Conservation (phyloP, 768 basidiomycete genomes). For the Agrocybe praecox region DNA sequence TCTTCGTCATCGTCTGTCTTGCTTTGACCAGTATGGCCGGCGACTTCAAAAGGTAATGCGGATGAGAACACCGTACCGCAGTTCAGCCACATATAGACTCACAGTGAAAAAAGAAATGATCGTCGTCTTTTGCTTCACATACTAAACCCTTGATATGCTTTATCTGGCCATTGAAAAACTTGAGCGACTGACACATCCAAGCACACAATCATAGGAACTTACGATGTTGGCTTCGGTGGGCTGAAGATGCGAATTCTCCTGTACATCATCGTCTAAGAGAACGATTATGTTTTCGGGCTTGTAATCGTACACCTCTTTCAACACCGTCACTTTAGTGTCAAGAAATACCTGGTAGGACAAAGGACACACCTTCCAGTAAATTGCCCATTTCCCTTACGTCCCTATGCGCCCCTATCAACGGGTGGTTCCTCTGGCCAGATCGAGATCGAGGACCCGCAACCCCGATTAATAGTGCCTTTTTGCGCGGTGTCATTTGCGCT, state of each 20-base stretch:
- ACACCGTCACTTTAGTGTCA: background rate
- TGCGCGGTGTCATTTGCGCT: no score
- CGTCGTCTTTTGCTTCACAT: conserved; percentile 41
- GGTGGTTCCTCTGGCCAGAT: no score
- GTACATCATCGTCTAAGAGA: conserved; percentile 41
- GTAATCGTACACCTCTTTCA: conserved; percentile 34
- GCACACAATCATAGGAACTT: no score
- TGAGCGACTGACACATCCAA: no score
- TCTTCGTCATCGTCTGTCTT: conserved; percentile 40
- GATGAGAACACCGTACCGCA: no score
- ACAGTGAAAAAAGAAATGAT: conserved; percentile 63
- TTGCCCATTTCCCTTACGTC: conserved; percentile 34
- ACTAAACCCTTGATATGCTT: conserved; percentile 46
- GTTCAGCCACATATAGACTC: conserved; percentile 18
- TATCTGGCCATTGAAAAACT: conserved; percentile 31
- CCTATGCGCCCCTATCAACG: background rate
- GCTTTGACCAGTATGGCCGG: conserved; percentile 52
- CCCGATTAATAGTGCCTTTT: no score
- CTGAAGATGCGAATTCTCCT: conserved; percentile 19
- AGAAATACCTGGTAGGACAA: background rate
- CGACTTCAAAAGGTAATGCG: no score
- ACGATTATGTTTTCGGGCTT: conserved; percentile 37
- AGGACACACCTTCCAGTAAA: conserved; percentile 35
- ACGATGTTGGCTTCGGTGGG: conserved; percentile 51
- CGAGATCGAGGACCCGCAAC: no score